Evolutionary conservation across 1,284 basidiomycete genomes (phyloP).

Genomic region (Agaricales sp.): DNA sequence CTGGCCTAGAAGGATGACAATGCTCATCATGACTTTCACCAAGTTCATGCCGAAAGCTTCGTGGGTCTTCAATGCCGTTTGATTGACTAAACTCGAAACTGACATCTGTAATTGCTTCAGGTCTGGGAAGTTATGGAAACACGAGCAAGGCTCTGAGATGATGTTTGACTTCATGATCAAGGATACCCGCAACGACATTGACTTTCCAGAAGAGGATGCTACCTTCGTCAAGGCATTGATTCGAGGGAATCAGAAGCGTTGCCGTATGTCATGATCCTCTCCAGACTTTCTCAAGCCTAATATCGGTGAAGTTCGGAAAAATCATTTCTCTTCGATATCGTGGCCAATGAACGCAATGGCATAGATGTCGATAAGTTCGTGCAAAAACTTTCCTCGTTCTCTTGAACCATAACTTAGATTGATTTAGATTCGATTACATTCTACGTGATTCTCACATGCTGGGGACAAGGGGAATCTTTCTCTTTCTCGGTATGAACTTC

Average conservation of each 20-base stretch:
- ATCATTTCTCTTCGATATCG: conserved; percentile 56
- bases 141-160: conserved; percentile 63
- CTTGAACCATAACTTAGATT: neutral
- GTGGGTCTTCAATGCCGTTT: conserved; percentile 24
- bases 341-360: conserved; percentile 68
- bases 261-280: conserved; percentile 15
- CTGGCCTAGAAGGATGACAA: neutral
- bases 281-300: neutral
- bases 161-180: conserved; percentile 58
- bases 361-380: conserved; percentile 74
- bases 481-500: conserved; percentile 5
- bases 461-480: conserved; percentile 37
- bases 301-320: conserved; percentile 24
- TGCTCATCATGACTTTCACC: too few relatives aligned
- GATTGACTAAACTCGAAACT: neutral
- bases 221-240: conserved; percentile 63
- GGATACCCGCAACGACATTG: conserved; percentile 38
- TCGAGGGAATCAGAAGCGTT: conserved; percentile 37
- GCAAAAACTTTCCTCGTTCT: neutral
- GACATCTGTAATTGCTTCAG: conserved; percentile 18
- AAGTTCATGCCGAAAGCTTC: conserved; percentile 47
- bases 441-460: conserved; percentile 55
- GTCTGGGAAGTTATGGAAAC: conserved; percentile 40
- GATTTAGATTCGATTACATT: conserved; percentile 67
- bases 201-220: conserved; percentile 32